phyloP scores from a whole-genome alignment of 176 grass and related monocot species.

The Dactylis glomerata region DNA sequence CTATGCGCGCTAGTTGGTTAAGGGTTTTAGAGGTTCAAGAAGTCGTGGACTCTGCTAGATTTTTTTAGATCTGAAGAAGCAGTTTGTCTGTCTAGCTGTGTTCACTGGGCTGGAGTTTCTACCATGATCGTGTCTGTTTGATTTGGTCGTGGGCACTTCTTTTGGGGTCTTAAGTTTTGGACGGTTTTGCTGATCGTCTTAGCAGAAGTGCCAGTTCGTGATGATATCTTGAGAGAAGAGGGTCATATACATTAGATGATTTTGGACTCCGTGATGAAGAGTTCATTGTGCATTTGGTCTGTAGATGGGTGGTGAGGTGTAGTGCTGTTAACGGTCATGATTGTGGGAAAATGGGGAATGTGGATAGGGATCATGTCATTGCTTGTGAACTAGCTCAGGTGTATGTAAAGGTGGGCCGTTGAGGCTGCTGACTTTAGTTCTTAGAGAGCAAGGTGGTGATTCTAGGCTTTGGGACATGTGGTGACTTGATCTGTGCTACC shows the following conservation, averaged over 20 bases:
- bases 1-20: not conserved
- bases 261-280: not conserved
- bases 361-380: not conserved
- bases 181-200: not conserved
- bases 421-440: not conserved
- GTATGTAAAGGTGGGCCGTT: not conserved
- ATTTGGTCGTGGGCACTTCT: not conserved
- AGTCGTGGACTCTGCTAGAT: not conserved
- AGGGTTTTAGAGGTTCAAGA: not conserved
- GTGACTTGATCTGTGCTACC: not conserved
- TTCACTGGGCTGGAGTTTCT: not conserved
- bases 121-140: not conserved
- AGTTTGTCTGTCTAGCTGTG: not conserved
- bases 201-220: not conserved
- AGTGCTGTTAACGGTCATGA: not conserved
- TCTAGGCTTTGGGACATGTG: not conserved
- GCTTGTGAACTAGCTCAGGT: not conserved
- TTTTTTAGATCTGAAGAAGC: constrained; percentile 20
- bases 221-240: not conserved
- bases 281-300: not conserved
- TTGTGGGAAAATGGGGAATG: not conserved
- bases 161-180: not conserved
- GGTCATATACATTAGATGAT: not conserved
- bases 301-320: not conserved
- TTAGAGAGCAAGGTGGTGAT: not conserved